phyloP scores from a whole-genome alignment of 2,329 filamentous ascomycete genomes.

The Botrytis sinoallii region DNA sequence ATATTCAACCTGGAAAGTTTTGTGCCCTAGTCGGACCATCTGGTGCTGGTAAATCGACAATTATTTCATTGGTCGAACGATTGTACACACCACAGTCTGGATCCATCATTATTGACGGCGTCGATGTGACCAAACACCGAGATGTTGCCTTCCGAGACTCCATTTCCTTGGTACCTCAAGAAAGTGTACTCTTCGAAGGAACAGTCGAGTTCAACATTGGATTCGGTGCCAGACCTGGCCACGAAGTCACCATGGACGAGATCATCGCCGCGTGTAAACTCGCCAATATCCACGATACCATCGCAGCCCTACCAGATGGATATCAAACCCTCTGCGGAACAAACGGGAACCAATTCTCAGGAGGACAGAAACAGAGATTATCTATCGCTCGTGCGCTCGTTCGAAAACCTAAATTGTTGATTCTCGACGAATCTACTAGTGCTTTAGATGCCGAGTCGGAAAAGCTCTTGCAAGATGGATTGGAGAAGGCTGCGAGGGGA shows the following conservation, averaged over 20 bases:
- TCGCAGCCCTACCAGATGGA: conserved; percentile 58
- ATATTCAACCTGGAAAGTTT: conserved; percentile 58
- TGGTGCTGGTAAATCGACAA: conserved; percentile 65
- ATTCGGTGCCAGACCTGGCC: conserved; percentile 52
- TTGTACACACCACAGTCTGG: conserved; percentile 45
- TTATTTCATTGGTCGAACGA: conserved; percentile 53
- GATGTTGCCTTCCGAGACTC: conserved; percentile 48
- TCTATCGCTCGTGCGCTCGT: conserved; percentile 75
- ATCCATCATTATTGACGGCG: conserved; percentile 27
- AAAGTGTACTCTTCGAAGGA: conserved; percentile 56
- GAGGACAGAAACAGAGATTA: conserved; percentile 75
- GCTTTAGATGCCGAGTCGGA: conserved; percentile 72
- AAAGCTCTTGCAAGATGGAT: conserved; percentile 60
- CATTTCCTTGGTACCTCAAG: conserved; percentile 57
- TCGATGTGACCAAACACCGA: conserved; percentile 45
- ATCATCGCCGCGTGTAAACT: conserved; percentile 59
- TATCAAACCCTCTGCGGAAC: conserved; percentile 66
- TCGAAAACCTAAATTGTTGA: conserved; percentile 65
- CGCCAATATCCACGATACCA: conserved; percentile 69
- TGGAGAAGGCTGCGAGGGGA: conserved; percentile 54
- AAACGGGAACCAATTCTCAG: conserved; percentile 69
- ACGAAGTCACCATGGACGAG: conserved; percentile 52
- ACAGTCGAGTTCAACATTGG: conserved; percentile 55
- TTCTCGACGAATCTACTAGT: conserved; percentile 80
- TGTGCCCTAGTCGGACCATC: conserved; percentile 63